Base-by-base conservation (phyloP, 441 rosid species). In the Euphorbia schlechtendalii region DNA sequence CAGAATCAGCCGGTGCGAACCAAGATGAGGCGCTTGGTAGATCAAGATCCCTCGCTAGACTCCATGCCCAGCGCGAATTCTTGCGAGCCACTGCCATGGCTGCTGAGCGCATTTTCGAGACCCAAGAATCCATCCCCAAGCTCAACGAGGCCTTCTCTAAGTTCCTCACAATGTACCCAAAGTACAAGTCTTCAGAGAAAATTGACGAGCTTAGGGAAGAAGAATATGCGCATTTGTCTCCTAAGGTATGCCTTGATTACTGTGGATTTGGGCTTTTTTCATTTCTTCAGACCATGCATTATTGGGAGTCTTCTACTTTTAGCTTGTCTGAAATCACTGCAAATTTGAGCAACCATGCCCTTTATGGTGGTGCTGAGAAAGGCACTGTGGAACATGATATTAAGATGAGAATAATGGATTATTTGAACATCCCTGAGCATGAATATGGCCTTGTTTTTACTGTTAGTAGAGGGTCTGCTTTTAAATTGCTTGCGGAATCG, bases 191-290 rank as follows among this genome's bases (percentile, higher is more conserved):
- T 54, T 87, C 97, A 1, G 89, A 82, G 69, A 90, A 84, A 73
- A 79, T 90, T 67, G 97, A 93, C 72, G 80, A 87, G 77, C 76
- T 93, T 40, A 87, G 99, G 79, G 75, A 77, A 30, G 79, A 82
- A 59, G 99, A 93, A 71, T 93, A 93, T 69, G 78, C 82, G 17
- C 97, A 90, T 72, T 77, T 94, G 65, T 78, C 83, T 21, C 86
- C 91, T 7, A 93, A 93, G 97, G 97, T 93, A 82, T 93, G 99
- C 78, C 99, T 93, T 73, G 99, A 93, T 77, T 90, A 88, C 71
- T 90, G 97, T 75, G 99, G 99, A 45, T 90, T 88, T 49, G 99
- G 99, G 72, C 90, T 93, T 38, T 93, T 93, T 73, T 90, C 97
- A 0, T 90, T 84, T 80, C 79, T 90, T 66, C 99, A 93, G 59